These are phyloP conservation scores for Rhododendron griersonianum DNA, from an alignment of 148 eudicot species.

Conservation along the genomic window DNA sequence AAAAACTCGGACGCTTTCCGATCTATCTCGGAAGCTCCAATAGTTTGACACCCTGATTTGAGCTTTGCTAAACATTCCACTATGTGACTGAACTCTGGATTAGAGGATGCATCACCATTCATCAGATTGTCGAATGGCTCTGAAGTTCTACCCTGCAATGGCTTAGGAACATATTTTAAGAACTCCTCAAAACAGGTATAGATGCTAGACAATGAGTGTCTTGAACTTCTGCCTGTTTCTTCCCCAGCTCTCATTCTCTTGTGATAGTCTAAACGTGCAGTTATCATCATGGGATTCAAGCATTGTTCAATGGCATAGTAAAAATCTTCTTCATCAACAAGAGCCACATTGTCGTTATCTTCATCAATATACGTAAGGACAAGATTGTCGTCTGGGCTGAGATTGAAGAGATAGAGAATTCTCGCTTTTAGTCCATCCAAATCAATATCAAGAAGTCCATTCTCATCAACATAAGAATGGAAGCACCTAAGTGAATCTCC, in stretches of 20 bases:
- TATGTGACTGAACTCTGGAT: neutral
- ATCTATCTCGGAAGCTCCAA: neutral
- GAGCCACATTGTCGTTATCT: constrained; percentile 60
- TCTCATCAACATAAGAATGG: constrained; percentile 14
- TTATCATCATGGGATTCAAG: constrained; percentile 64
- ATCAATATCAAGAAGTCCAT: constrained; percentile 35
- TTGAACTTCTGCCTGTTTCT: neutral
- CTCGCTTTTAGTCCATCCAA: constrained; percentile 49
- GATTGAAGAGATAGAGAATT: constrained; percentile 45
- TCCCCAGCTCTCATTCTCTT: neutral
- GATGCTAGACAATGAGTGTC: neutral
- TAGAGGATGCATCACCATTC: neutral
- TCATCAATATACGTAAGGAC: constrained; percentile 62
- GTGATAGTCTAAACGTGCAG: constrained; percentile 24
- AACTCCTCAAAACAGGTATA: neutral
- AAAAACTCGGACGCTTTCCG: neutral
- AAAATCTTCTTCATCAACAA: constrained; percentile 69
- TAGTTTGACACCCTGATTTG: neutral
- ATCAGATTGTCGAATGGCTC: neutral
- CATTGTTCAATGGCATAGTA: constrained; percentile 54
- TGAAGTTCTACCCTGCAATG: neutral
- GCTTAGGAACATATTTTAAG: neutral
- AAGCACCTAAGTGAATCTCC: neutral
- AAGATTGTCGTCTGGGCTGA: constrained; percentile 36
- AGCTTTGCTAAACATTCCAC: neutral